Percentiles rank a stretch among this genome's conserved stretches.
phyloP scores from a whole-genome alignment of 345 rosid species.

The Anastatica hierochuntica region DNA sequence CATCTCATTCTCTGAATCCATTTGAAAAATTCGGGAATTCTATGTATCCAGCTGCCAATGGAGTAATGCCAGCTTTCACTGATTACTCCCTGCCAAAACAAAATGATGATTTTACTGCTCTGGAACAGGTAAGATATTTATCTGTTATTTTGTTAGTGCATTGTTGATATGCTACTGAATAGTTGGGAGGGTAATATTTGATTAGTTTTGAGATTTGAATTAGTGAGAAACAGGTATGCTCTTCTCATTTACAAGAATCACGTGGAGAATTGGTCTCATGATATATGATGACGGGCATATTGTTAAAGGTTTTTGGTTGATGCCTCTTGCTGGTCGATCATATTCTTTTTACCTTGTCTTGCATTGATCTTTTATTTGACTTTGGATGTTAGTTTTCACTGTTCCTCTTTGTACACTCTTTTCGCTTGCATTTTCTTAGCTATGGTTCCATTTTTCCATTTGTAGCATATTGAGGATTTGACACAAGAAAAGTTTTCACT shows the following conservation, averaged over 20 bases:
- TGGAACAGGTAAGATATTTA: conserved; percentile 68
- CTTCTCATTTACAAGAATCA: not conserved
- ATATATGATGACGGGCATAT: not conserved
- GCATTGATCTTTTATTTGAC: not conserved
- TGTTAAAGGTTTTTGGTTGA: conserved; percentile 3
- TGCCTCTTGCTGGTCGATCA: not conserved
- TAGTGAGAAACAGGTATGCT: not conserved
- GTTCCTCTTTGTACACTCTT: not conserved
- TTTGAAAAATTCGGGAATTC: conserved; percentile 26
- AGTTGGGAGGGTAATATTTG: conserved; percentile 5
- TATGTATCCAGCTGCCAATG: conserved; percentile 28
- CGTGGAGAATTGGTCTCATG: conserved; percentile 3
- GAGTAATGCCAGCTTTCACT: conserved; percentile 28
- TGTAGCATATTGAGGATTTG: conserved; percentile 97
- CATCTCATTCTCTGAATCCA: conserved; percentile 26
- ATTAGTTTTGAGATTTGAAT: conserved; percentile 2
- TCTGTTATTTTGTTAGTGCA: not conserved
- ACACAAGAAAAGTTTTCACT: conserved; percentile 90
- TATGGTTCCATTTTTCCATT: not conserved
- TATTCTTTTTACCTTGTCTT: not conserved
- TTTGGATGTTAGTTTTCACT: not conserved
- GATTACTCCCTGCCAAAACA: conserved; percentile 48
- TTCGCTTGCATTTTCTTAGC: conserved; percentile 10
- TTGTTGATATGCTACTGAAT: not conserved
- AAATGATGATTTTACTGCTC: conserved; percentile 76